Evolutionary conservation across 2,329 filamentous ascomycete species (phyloP).

Genomic region (Elsinoe necatrix): DNA sequence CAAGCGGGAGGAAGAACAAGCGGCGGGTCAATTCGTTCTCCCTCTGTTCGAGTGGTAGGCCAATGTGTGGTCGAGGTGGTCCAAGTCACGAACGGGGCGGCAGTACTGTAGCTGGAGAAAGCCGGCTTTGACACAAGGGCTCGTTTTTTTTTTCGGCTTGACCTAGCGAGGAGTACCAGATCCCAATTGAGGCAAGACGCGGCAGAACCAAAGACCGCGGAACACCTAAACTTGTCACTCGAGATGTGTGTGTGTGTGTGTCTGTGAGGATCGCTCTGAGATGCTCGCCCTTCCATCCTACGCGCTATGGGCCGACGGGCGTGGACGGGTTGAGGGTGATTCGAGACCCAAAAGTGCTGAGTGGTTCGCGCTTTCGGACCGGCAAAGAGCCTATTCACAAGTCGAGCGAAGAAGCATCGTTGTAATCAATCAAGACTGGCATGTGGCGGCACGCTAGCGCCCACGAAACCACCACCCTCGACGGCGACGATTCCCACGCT

Average conservation of each 20-base stretch:
- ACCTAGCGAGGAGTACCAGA: no score
- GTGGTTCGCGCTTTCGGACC: slow-evolving; percentile 12
- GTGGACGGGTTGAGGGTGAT: not conserved
- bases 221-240: not conserved
- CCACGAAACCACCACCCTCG: slow-evolving; percentile 11
- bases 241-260: no score
- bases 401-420: slow-evolving; percentile 7
- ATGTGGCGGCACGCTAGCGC: slow-evolving; percentile 12
- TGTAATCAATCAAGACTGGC: slow-evolving; percentile 11
- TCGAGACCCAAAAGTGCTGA: not conserved
- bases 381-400: slow-evolving; percentile 6
- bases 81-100: not conserved
- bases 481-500: slow-evolving; percentile 1
- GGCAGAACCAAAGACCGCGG: not conserved
- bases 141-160: not conserved
- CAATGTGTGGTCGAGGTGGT: slow-evolving; percentile 2
- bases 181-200: not conserved
- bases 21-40: not conserved
- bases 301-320: not conserved
- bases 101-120: slow-evolving; percentile 5
- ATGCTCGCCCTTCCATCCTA: slow-evolving; percentile 12
- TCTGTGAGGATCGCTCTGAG: not conserved
- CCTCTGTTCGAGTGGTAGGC: no score
- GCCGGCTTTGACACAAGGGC: slow-evolving; percentile 8
- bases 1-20: not conserved